A percentile compares a stretch with the other conserved stretches of the same genome.
These are phyloP conservation scores for Jamesozyma hellenica DNA, from an alignment of 805 yeast genomes.

Conservation along the genomic window DNA sequence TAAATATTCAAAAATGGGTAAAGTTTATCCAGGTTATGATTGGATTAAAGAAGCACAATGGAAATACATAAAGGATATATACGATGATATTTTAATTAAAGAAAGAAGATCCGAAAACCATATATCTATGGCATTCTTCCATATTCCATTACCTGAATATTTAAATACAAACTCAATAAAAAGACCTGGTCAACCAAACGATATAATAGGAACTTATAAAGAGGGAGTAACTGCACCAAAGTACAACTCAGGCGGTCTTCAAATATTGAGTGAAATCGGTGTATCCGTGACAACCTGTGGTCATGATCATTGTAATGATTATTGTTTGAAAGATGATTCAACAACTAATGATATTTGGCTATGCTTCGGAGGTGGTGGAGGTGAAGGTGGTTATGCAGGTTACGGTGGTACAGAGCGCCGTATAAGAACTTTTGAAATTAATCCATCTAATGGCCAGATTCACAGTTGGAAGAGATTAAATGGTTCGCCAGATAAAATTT, in stretches of 20 bases:
- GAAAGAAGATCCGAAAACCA: constrained; percentile 28
- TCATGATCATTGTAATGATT: constrained; percentile 94
- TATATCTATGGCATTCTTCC: constrained; percentile 83
- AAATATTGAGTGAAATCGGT: constrained; percentile 50
- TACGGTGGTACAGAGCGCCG: constrained; percentile 82
- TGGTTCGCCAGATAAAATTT: constrained; percentile 36
- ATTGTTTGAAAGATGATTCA: constrained; percentile 54
- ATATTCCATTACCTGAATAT: constrained; percentile 87
- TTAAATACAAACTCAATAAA: constrained; percentile 34
- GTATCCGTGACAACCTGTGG: constrained; percentile 75
- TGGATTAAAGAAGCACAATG: constrained; percentile 69
- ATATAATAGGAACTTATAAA: constrained; percentile 49
- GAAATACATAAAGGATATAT: constrained; percentile 39
- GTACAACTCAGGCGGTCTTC: constrained; percentile 57
- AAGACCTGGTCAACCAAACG: constrained; percentile 19
- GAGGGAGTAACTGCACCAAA: constrained; percentile 78
- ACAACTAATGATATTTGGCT: constrained; percentile 48
- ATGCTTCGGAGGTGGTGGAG: constrained; percentile 89
- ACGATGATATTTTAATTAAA: constrained; percentile 20
- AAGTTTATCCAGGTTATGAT: constrained; percentile 69
- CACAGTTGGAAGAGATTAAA: constrained; percentile 68
- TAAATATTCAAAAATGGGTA: constrained; percentile 57
- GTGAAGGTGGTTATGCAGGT: constrained; percentile 95
- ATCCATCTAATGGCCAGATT: constrained; percentile 35
- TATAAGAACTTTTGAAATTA: constrained; percentile 59